Evolutionary conservation across 441 rosid species (phyloP), one percentile per base, ranked within the genome.

Genomic region (Omphalea diandra): DNA sequence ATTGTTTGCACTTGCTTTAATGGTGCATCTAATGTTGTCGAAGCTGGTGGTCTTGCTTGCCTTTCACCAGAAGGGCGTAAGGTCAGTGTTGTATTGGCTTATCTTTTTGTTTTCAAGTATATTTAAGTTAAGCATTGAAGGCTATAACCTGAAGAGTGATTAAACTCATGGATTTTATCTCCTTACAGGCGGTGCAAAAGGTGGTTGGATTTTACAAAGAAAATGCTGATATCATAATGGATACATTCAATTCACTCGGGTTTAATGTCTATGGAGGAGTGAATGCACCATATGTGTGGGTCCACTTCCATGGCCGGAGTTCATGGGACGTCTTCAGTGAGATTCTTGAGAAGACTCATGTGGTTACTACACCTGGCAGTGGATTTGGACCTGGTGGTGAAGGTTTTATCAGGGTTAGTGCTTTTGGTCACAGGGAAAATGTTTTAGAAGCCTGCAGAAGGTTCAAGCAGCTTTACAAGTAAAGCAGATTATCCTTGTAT

Each of bases 341-440:
- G 88, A 92, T 94, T 67, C 88, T 94, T 1, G 94, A 89, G 83
- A 92, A 89, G 84, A 94, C 98, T 53, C 98, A 90, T 11, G 94
- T 92, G 71, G 97, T 94, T 18, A 92, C 97, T 4, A 94, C 99
- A 8, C 99, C 98, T 18, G 98, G 97, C 47, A 92, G 97, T 54
- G 98, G 99, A 14, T 94, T 94, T 59, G 99, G 99, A 78, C 98
- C 99, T 24, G 93, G 88, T 17, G 99, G 98, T 59, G 98, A 94
- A 82, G 99, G 97, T 46, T 94, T 94, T 36, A 68, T 92, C 52
- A 81, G 98, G 75, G 99, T 94, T 33, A 94, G 98, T 65, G 96
- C 96, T 65, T 95, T 95, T 74, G 99, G 99, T 75, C 98, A 87
- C 43, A 81, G 99, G 77, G 89, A 80, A n/a, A 90, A 90, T 73